Conservation (phyloP, 805 yeast genomes). For the Wickerhamiella hasegawae region DNA sequence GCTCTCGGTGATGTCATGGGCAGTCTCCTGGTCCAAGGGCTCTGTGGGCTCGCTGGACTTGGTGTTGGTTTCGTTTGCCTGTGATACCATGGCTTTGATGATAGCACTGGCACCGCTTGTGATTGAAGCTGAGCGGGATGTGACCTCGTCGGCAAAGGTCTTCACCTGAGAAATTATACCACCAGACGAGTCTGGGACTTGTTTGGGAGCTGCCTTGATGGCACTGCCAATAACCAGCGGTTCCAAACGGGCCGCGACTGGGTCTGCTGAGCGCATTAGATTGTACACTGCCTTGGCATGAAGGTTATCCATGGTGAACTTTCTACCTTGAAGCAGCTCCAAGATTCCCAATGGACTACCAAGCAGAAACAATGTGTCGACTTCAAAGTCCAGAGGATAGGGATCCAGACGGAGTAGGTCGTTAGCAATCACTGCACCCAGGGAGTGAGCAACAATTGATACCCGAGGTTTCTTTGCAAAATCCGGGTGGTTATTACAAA, state of each 20-base stretch:
- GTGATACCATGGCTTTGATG: constrained; percentile 6
- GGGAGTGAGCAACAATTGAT: constrained; percentile 77
- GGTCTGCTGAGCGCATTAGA: constrained; percentile 81
- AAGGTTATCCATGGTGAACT: constrained; percentile 7
- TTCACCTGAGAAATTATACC: constrained; percentile 25
- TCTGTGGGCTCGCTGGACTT: constrained; percentile 1
- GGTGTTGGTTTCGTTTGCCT: background rate
- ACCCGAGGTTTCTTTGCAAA: constrained; percentile 53
- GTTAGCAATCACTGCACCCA: constrained; percentile 73
- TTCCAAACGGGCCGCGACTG: constrained; percentile 78
- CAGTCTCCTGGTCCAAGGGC: background rate
- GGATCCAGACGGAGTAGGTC: constrained; percentile 40
- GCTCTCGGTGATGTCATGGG: constrained; percentile 14
- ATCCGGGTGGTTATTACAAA: constrained; percentile 45
- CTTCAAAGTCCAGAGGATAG: constrained; percentile 44
- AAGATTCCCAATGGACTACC: constrained; percentile 90
- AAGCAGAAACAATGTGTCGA: constrained; percentile 57
- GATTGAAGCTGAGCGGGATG: constrained; percentile 12
- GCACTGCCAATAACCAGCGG: constrained; percentile 48
- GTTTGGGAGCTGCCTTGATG: constrained; percentile 35
- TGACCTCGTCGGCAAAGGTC: constrained; percentile 26
- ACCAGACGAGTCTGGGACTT: constrained; percentile 36
- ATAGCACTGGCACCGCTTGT: constrained; percentile 11
- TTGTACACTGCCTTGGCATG: constrained; percentile 54
- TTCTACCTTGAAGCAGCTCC: constrained; percentile 50